phyloP scores from a whole-genome alignment of 257 asterid species.

The Dorcoceras hygrometricum region DNA sequence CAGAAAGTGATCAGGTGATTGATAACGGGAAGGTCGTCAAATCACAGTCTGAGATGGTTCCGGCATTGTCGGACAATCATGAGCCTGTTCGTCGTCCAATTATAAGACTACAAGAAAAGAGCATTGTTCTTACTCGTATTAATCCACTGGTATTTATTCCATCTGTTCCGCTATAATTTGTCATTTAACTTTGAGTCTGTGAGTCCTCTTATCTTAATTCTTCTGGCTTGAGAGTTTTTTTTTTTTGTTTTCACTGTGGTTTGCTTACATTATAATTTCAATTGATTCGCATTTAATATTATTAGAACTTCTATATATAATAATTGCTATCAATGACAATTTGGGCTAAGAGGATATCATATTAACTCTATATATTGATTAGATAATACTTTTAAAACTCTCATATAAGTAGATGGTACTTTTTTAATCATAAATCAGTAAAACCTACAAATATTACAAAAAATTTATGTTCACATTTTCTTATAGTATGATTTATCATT shows the following conservation, averaged over 20 bases:
- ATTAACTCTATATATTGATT: no score
- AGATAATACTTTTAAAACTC: background rate
- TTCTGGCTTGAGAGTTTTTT: background rate
- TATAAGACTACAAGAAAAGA: slow-evolving; percentile 78
- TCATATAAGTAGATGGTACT: no score
- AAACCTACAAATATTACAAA: no score
- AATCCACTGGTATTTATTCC: slow-evolving; percentile 63
- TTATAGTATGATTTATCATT: no score
- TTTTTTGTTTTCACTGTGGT: background rate
- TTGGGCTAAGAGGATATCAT: background rate
- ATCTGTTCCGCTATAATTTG: slow-evolving; percentile 12
- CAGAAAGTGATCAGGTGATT: slow-evolving; percentile 86
- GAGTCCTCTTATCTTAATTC: slow-evolving; percentile 14
- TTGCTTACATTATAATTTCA: background rate
- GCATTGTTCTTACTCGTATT: slow-evolving; percentile 88
- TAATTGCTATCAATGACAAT: background rate
- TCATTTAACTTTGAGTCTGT: slow-evolving; percentile 6
- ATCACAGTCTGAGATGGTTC: slow-evolving; percentile 84
- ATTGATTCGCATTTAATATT: background rate
- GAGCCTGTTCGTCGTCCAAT: slow-evolving; percentile 89
- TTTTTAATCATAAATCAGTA: no score
- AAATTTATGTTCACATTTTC: background rate
- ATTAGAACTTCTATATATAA: no score
- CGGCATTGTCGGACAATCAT: slow-evolving; percentile 73
- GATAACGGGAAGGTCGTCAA: slow-evolving; percentile 80